Percentiles rank a stretch among this genome's conserved stretches.
Evolutionary conservation across 768 basidiomycete species (phyloP).

Genomic region (Chalciporus piperatus): DNA sequence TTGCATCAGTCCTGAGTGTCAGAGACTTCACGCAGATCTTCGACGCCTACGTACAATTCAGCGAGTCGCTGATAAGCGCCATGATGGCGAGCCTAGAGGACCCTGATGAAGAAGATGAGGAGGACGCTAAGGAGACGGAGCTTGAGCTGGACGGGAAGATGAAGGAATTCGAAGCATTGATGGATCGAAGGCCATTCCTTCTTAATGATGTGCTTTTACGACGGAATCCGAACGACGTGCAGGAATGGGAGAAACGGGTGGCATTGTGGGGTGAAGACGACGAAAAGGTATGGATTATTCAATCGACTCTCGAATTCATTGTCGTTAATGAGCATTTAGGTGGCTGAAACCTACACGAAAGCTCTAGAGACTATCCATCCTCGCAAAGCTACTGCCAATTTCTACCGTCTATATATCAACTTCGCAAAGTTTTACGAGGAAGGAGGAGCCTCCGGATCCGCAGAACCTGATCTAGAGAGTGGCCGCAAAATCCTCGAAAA

Average conservation of each 20-base stretch:
- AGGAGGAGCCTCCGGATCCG: constrained; percentile 77
- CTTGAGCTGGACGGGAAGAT: constrained; percentile 82
- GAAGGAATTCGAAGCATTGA: constrained; percentile 90
- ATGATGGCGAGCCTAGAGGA: constrained; percentile 84
- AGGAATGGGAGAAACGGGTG: constrained; percentile 98
- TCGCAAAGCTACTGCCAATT: constrained; percentile 84
- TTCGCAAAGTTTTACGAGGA: constrained; percentile 99
- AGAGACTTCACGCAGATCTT: constrained; percentile 98
- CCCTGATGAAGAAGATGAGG: constrained; percentile 76
- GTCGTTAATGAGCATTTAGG: constrained; percentile 41
- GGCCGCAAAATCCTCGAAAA: constrained; percentile 94
- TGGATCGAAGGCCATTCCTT: constrained; percentile 93
- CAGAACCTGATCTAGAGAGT: constrained; percentile 78
- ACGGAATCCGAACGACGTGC: constrained; percentile 95
- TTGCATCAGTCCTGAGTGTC: constrained; percentile 83
- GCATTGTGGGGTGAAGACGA: constrained; percentile 93
- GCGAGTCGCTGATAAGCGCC: constrained; percentile 83
- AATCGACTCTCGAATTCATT: neutral
- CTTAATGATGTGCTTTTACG: constrained; percentile 93
- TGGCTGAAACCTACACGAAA: constrained; percentile 88
- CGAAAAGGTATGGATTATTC: constrained; percentile 61
- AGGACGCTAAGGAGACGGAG: constrained; percentile 74
- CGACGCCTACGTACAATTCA: constrained; percentile 93
- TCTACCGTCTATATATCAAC: constrained; percentile 88
- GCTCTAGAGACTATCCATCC: constrained; percentile 88